Conservation (phyloP, 2,329 filamentous ascomycete species). For the Reticulascus tulasneorum region DNA sequence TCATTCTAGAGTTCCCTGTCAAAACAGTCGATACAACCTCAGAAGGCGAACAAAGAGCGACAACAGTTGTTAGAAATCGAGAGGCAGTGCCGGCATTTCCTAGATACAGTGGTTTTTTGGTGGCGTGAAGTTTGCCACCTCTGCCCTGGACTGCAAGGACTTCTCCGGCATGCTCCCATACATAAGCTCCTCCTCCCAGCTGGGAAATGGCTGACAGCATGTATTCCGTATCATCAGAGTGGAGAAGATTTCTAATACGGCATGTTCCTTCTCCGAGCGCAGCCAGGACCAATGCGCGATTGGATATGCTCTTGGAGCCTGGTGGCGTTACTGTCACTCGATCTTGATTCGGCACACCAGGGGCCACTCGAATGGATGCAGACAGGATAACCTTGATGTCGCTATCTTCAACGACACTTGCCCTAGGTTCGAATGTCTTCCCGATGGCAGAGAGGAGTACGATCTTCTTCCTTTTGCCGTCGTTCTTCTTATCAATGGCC, state of each 20-base stretch:
- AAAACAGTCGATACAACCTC: constrained; percentile 68
- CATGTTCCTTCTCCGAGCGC: constrained; percentile 84
- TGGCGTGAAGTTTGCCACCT: constrained; percentile 79
- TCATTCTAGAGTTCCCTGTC: constrained; percentile 95
- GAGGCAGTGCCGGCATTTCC: constrained; percentile 97
- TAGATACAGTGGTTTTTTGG: constrained; percentile 75
- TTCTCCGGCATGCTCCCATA: constrained; percentile 93
- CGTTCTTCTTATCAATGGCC: constrained; percentile 98
- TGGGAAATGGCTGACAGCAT: constrained; percentile 91
- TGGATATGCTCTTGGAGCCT: constrained; percentile 96
- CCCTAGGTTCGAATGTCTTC: constrained; percentile 78
- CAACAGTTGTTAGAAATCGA: constrained; percentile 88
- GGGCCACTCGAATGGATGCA: constrained; percentile 68
- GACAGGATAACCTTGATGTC: constrained; percentile 82
- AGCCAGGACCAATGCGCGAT: constrained; percentile 88
- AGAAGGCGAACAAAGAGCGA: constrained; percentile 71
- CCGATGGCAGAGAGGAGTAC: constrained; percentile 90
- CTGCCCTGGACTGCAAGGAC: constrained; percentile 85
- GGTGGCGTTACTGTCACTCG: constrained; percentile 79
- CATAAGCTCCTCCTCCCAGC: constrained; percentile 81
- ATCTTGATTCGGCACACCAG: constrained; percentile 63
- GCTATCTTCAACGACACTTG: constrained; percentile 82
- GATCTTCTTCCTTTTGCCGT: constrained; percentile 91
- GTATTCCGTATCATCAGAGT: constrained; percentile 95
- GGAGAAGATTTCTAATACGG: constrained; percentile 84